Evolutionary conservation across 768 basidiomycete genomes (phyloP).

Genomic region (Kwoniella sp.): DNA sequence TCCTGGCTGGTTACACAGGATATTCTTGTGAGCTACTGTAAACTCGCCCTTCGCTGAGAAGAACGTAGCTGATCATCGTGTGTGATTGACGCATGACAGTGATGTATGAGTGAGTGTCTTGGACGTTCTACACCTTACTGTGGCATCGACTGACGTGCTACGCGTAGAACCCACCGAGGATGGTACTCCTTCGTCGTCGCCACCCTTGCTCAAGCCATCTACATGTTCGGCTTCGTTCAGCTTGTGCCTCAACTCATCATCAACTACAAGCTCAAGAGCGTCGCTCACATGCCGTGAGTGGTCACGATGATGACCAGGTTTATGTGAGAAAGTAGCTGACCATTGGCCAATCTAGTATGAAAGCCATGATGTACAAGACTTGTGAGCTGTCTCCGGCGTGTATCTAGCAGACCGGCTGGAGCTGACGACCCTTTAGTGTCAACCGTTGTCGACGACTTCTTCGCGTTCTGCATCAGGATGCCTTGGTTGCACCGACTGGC

Average conservation of each 20-base stretch:
- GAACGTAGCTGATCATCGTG: slow-evolving; percentile 6
- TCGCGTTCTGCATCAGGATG: slow-evolving; percentile 94
- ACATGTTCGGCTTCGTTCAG: slow-evolving; percentile 96
- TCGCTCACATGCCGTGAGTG: slow-evolving; percentile 83
- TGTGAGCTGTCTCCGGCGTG: slow-evolving; percentile 60
- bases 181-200: slow-evolving; percentile 97
- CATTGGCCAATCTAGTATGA: slow-evolving; percentile 62
- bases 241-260: slow-evolving; percentile 66
- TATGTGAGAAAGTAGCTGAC: slow-evolving; percentile 8
- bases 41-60: not conserved
- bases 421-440: slow-evolving; percentile 41
- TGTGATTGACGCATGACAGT: slow-evolving; percentile 12
- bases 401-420: not conserved
- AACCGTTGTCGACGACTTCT: slow-evolving; percentile 77
- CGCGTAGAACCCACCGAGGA: slow-evolving; percentile 78
- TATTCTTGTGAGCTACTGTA: slow-evolving; percentile 51
- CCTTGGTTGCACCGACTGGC: slow-evolving; percentile 70
- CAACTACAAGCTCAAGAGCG: slow-evolving; percentile 94
- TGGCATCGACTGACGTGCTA: slow-evolving; percentile 3
- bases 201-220: slow-evolving; percentile 69
- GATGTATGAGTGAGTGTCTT: slow-evolving; percentile 33
- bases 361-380: slow-evolving; percentile 95
- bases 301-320: too few relatives aligned
- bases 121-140: not conserved
- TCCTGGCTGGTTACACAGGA: slow-evolving; percentile 59